These are phyloP conservation scores for Cucurbita moschata DNA, from an alignment of 306 rosid genomes.

Conservation along the genomic window DNA sequence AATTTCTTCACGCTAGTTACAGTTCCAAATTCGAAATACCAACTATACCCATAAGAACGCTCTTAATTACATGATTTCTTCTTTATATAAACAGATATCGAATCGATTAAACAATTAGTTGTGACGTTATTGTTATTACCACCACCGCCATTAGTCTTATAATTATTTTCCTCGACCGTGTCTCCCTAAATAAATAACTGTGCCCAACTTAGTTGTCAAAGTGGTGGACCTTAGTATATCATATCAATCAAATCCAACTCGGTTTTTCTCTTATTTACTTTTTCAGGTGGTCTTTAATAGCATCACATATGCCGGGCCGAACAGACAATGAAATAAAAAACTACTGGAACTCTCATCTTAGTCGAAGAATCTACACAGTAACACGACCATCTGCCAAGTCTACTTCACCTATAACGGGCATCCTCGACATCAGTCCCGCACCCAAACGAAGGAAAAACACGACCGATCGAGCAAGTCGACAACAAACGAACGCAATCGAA, in stretches of 20 bases:
- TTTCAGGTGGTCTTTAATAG: conserved; percentile 76
- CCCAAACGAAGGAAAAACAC: background rate
- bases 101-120: no score
- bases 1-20: no score
- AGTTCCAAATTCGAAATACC: no score
- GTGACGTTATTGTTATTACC: no score
- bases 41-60: no score
- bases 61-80: no score
- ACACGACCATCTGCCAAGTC: background rate
- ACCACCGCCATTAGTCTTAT: no score
- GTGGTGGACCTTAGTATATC: background rate
- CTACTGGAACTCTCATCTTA: conserved; percentile 71
- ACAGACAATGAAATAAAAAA: conserved; percentile 85
- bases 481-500: background rate
- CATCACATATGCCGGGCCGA: conserved; percentile 59
- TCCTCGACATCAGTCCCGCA: background rate
- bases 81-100: no score
- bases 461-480: background rate
- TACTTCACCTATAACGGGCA: background rate
- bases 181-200: background rate
- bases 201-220: background rate
- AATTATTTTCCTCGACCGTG: background rate
- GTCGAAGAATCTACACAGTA: conserved; percentile 26
- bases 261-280: background rate
- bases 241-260: background rate